Base-by-base conservation (phyloP, 129 eudicot species). In the Kitagawia praeruptora region DNA sequence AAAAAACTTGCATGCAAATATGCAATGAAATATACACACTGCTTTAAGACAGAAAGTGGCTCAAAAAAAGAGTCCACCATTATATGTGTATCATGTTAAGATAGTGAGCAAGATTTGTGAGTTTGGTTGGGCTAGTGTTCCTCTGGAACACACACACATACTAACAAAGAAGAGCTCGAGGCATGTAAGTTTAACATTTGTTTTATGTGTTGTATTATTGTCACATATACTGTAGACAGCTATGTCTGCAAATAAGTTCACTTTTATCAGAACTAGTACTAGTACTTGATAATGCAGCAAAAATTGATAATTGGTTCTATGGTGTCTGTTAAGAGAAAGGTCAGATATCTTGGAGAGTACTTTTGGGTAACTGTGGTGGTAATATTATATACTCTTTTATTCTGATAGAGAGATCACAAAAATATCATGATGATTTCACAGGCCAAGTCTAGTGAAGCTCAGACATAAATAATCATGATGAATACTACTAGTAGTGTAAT, bases 151-250 rank as follows among this genome's bases (percentile, higher is more conserved):
- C 69, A 66, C 69, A 66, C 67, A 67, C 41, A 67, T 67, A 67
- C 37, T 34, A 66, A 67, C 19, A 67, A 67, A 67, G 41, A 67
- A 14, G 10, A 31, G 2, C 39, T 27, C 72, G 28, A 28, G 11
- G 72, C 73, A 31, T 11, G 13, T 14, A 67, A 67, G 73, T 67
- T 67, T 67, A 0, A 67, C 31, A 14, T 67, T 67, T 67, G 73
- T 67, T 67, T 67, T 67, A 67, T 67, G 73, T 67, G 41, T 67
- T 67, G 73, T 9, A 67, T 34, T 67, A 67, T 67, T 67, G 73
- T 67, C 73, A 31, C 23, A 27, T 67, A 67, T 31, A 34, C 39
- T 27, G 41, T 67, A 15, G 31, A 67, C 73, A 31, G 73, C 73
- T 67, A 28, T 67, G 15, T 67, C 73, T 67, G 73, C 73, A 31